Evolutionary conservation across 257 asterid genomes (phyloP).

Genomic region (Dorcoceras hygrometricum): DNA sequence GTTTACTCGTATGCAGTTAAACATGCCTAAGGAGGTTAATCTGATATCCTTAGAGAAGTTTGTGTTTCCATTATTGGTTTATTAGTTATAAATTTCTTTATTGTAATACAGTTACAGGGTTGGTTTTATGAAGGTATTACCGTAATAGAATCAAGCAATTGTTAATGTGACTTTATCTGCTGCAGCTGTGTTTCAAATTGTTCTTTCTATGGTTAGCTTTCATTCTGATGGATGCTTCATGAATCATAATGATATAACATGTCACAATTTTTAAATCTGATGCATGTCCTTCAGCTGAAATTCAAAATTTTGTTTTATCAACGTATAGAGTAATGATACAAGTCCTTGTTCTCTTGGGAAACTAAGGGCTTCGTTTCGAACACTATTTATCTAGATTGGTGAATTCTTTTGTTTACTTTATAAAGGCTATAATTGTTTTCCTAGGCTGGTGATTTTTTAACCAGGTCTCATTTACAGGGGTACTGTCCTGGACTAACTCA

Average conservation of each 20-base stretch:
- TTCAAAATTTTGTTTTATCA: background rate
- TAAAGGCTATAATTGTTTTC: background rate
- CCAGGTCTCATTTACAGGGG: conserved; percentile 49
- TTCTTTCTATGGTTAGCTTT: too few species aligned
- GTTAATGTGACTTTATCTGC: too few species aligned
- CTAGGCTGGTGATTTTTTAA: background rate
- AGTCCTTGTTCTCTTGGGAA: background rate
- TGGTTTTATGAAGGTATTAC: too few species aligned
- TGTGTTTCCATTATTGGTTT: background rate
- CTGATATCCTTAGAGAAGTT: conserved; percentile 4
- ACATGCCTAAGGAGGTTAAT: background rate
- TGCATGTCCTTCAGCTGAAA: background rate
- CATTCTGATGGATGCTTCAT: background rate
- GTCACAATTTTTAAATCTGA: background rate
- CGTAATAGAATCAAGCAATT: too few species aligned
- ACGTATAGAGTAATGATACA: background rate
- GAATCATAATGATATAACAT: too few species aligned
- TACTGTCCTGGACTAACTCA: conserved; percentile 83
- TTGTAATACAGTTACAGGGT: background rate
- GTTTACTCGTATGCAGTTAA: background rate
- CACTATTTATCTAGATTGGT: background rate
- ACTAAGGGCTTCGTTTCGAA: background rate
- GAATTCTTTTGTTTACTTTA: background rate
- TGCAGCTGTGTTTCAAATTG: too few species aligned
- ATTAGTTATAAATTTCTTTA: background rate